Base-by-base conservation (phyloP, 306 rosid genomes). In the Aeschynomene evenia region DNA sequence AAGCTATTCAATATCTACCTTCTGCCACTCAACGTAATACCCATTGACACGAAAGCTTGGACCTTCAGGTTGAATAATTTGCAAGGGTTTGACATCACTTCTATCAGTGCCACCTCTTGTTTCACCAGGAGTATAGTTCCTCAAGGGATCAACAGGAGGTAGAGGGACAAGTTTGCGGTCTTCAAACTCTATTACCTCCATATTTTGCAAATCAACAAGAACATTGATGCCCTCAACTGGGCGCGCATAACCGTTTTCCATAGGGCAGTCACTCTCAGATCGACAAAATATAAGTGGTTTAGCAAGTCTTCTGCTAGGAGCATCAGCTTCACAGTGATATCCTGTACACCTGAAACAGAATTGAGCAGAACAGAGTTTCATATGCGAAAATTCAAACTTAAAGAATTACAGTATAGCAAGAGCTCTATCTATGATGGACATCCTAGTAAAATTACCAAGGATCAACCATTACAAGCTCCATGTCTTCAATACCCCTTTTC, bases 231-330 rank as follows among this genome's bases (percentile, higher is more conserved):
- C 98, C 82, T 92, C 98, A 56, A 92, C 90, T 59, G 98, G 98
- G 74, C 96, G 92, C 12, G 98, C 96, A 19, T 92, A 92, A 55
- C 98, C 98, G 79, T 92, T 92, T 79, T 92, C 98, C 96, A 92
- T 89, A 19, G 98, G 98, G 45, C 98, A 87, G 80, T 92, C 98
- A 54, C 98, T 92, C 88, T 91, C 98, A 55, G 88, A 84, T 82
- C 88, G 86, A 72, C 98, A 89, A 79, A 89, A 91, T 61, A 91
- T 77, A 75, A 91, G 82, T 36, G 98, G 98, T 77, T 87, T 91
- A 20, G 96, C 90, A 77, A 91, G 96, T 79, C 98, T 92, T 76
- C 75, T 65, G 65, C 87, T 84, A 34, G 98, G 98, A 79, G 92
- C 84, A 79, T 89, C 98, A 58, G 88, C 87, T 45, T 89, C 89